phyloP scores from a whole-genome alignment of 805 yeast species.

The Dipodascus geniculatus region DNA sequence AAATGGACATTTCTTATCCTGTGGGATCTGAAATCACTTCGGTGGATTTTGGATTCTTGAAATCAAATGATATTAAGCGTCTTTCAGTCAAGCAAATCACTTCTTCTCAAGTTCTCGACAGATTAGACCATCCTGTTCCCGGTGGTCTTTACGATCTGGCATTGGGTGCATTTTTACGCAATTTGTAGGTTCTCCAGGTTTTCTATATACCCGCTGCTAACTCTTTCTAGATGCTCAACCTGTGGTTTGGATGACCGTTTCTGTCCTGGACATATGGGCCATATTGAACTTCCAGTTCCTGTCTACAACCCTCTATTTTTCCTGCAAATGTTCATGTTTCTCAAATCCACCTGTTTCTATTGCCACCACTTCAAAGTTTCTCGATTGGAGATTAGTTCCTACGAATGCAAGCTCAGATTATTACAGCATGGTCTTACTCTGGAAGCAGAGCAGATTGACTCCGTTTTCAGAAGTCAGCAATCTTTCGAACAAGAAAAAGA shows the following conservation, averaged over 20 bases:
- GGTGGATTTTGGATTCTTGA: slow-evolving; percentile 82
- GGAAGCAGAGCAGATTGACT: slow-evolving; percentile 66
- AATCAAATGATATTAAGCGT: slow-evolving; percentile 70
- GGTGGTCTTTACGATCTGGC: slow-evolving; percentile 92
- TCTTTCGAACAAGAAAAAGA: slow-evolving; percentile 28
- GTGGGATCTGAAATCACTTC: slow-evolving; percentile 88
- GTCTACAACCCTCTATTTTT: slow-evolving; percentile 92
- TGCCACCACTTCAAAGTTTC: slow-evolving; percentile 79
- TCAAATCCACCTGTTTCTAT: slow-evolving; percentile 78
- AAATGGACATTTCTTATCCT: slow-evolving; percentile 93
- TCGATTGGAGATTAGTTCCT: slow-evolving; percentile 59
- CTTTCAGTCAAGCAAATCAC: slow-evolving; percentile 92
- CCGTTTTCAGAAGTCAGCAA: slow-evolving; percentile 32
- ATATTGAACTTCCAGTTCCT: slow-evolving; percentile 91
- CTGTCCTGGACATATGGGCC: slow-evolving; percentile 99
- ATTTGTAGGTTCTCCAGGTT: slow-evolving; percentile 30
- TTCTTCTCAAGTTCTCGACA: slow-evolving; percentile 92
- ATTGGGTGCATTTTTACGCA: slow-evolving; percentile 85
- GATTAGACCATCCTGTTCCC: slow-evolving; percentile 86
- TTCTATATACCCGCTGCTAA: not conserved
- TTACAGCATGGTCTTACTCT: slow-evolving; percentile 81
- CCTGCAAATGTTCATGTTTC: slow-evolving; percentile 73
- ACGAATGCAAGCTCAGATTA: slow-evolving; percentile 63
- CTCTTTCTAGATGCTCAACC: slow-evolving; percentile 52
- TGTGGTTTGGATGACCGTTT: slow-evolving; percentile 91